These are phyloP conservation scores for Penicillium sumatraense DNA, from an alignment of 2,329 filamentous ascomycete species.

Conservation along the genomic window DNA sequence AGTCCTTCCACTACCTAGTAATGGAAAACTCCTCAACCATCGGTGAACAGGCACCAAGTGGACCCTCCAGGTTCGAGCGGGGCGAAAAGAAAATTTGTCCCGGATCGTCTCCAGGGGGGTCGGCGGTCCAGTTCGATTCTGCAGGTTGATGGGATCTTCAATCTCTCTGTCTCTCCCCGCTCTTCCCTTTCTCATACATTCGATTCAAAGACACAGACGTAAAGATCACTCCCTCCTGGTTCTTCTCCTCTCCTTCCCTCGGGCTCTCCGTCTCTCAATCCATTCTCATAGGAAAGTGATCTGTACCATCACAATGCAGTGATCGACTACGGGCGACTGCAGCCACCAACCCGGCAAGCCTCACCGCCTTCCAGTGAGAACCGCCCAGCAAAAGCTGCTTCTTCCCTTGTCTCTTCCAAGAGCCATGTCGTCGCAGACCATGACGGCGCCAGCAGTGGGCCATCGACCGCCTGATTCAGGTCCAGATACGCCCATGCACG, in stretches of 20 bases:
- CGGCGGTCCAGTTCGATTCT: conserved; percentile 1
- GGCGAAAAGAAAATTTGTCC: conserved; percentile 34
- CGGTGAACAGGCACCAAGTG: conserved; percentile 29
- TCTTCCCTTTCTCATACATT: not conserved
- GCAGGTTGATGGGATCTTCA: not conserved
- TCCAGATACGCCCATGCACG: conserved; percentile 45
- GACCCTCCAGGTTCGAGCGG: conserved; percentile 29
- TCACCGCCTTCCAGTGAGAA: conserved; percentile 33
- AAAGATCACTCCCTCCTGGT: too few relatives aligned
- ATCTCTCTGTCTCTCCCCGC: not conserved
- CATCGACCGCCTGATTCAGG: conserved; percentile 50
- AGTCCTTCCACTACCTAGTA: too few relatives aligned
- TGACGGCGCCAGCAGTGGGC: conserved; percentile 53
- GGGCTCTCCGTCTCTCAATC: not conserved
- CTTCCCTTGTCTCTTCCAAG: conserved; percentile 28
- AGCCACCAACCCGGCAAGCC: conserved; percentile 28
- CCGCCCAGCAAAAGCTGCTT: conserved; percentile 25
- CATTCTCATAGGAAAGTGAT: too few relatives aligned
- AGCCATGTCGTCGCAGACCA: conserved; percentile 54
- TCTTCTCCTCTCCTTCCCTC: not conserved
- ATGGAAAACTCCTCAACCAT: conserved; percentile 26
- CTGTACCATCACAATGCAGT: not conserved
- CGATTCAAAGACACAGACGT: too few relatives aligned
- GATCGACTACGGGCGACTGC: conserved; percentile 25
- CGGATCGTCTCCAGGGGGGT: conserved; percentile 20